Evolutionary conservation across 148 eudicot species (phyloP), one percentile per base, ranked within the genome.

Genomic region (Limonium bicolor): DNA sequence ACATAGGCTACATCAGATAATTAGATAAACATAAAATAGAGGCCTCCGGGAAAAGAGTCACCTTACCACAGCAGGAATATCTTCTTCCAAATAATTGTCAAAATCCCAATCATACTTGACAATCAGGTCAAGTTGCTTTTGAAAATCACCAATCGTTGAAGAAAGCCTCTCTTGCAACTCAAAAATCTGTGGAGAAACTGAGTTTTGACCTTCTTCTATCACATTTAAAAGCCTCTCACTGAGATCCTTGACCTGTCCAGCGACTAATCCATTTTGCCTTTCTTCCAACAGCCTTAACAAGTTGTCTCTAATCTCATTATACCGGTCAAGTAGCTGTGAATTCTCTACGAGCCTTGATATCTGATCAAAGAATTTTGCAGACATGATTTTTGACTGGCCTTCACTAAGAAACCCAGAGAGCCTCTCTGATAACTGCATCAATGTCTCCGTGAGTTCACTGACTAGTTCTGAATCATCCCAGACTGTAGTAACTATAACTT

Each of bases 1-100:
- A 13, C 11, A 65, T 37, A 46, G 2, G 14, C n/a, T n/a, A n/a
- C n/a, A n/a, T n/a, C n/a, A n/a, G n/a, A n/a, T n/a, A n/a, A n/a
- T n/a, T n/a, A n/a, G 17, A 15, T 16, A 60, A 44, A 17, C 20
- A 21, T 20, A 22, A 17, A 40, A 39, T 27, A 17, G 32, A 31
- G 61, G 52, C 50, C 54, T 36, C 54, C 38, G 54, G 33, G 45
- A 67, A 65, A 67, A 56, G 59, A 59, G 95, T 76, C 88, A 76
- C 82, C 99, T 85, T 88, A 90, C 99, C 95, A 68, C 99, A 63
- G 70, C 82, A 65, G 99, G 99, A 56, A 90, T 58, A 52, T 90
- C 99, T 58, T 85, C 95, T 59, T 90, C 99, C 68, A 90, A 59
- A 44, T 81, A 81, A 61, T 78, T 72, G 59, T 90, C 99, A 45